Conservation (phyloP, 345 rosid genomes). For the Isatis tinctoria region DNA sequence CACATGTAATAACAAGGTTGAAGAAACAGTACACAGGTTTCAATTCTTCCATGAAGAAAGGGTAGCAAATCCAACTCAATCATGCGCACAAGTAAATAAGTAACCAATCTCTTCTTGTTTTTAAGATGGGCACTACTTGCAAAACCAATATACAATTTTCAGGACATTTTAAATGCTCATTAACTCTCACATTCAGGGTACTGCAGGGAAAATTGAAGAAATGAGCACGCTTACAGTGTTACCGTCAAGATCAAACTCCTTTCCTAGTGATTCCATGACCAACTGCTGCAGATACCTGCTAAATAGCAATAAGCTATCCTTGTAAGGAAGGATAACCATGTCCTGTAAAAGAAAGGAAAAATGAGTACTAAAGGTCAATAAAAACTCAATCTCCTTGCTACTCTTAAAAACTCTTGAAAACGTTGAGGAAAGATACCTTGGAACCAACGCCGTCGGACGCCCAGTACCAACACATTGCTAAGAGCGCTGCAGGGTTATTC, state of each 20-base stretch:
- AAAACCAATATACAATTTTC: neutral
- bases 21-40: neutral
- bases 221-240: constrained; percentile 59
- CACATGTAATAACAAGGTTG: neutral
- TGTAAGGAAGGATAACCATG: constrained; percentile 99
- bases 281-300: constrained; percentile 95
- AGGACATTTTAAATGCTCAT: neutral
- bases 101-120: neutral
- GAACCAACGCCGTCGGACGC: constrained; percentile 88
- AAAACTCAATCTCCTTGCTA: neutral
- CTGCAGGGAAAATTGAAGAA: neutral
- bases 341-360: constrained; percentile 50
- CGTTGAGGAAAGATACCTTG: constrained; percentile 51
- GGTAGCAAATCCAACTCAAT: neutral
- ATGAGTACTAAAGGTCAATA: neutral
- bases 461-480: constrained; percentile 98
- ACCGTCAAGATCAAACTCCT: constrained; percentile 95
- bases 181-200: neutral
- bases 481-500: constrained; percentile 91
- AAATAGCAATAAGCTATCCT: constrained; percentile 89
- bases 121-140: neutral
- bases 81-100: neutral
- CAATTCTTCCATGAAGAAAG: neutral
- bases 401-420: neutral
- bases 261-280: constrained; percentile 98